Evolutionary conservation across 2,329 filamentous ascomycete genomes (phyloP).

Genomic region (Colletotrichum sp.): DNA sequence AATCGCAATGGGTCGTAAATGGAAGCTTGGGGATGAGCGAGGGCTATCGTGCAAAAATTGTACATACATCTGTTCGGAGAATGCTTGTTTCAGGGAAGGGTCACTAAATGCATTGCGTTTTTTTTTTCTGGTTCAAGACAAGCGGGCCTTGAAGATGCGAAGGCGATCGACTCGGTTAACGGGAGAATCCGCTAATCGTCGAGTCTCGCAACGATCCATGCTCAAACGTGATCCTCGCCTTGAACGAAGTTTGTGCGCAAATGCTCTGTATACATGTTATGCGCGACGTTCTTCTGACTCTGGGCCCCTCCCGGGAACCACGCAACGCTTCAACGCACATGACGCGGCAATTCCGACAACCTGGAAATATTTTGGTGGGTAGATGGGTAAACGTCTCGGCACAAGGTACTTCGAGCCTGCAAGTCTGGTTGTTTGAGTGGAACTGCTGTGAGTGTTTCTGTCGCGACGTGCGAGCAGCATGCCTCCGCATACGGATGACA

Average conservation of each 20-base stretch:
- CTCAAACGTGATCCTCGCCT: background rate
- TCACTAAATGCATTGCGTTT: constrained; percentile 25
- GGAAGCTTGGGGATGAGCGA: background rate
- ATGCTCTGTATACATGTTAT: background rate
- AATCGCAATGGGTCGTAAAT: background rate
- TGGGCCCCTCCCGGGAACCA: background rate
- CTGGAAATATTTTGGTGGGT: background rate
- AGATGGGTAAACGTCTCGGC: background rate
- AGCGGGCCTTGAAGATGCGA: background rate
- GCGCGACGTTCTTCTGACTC: background rate
- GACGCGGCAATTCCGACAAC: background rate
- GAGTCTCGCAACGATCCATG: background rate
- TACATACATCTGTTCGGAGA: constrained; percentile 46
- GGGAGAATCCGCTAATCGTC: background rate
- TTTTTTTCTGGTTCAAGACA: constrained; percentile 1
- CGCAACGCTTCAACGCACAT: background rate
- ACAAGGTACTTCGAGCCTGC: background rate
- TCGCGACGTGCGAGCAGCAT: background rate
- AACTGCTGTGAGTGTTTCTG: background rate
- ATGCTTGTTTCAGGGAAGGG: constrained; percentile 35
- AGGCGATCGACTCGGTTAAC: background rate
- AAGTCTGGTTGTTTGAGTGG: background rate
- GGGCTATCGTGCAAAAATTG: constrained; percentile 36
- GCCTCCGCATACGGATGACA: too few species aligned
- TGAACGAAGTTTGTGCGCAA: background rate